These are phyloP conservation scores for Akebia trifoliata DNA, from an alignment of 164 flowering plant species.

Conservation along the genomic window DNA sequence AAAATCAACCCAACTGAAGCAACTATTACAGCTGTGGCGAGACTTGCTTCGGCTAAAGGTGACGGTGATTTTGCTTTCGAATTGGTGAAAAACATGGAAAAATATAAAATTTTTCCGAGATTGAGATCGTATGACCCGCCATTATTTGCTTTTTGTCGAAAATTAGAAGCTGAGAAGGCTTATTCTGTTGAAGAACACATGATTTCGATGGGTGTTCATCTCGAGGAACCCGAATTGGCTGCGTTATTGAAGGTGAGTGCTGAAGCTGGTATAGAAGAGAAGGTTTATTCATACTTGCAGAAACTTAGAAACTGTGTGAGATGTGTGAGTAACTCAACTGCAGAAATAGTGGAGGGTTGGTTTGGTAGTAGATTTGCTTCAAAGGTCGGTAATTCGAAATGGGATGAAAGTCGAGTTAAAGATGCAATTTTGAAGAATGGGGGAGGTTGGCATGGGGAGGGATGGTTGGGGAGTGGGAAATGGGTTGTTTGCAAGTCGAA, in stretches of 20 bases:
- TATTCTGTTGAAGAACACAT: conserved; percentile 73
- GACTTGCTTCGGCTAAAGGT: conserved; percentile 67
- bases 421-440: conserved; percentile 58
- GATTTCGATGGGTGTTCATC: conserved; percentile 31
- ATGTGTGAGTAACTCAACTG: conserved; percentile 44
- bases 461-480: conserved; percentile 78
- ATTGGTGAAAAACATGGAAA: conserved; percentile 43
- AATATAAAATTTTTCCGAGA: conserved; percentile 33
- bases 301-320: conserved; percentile 56
- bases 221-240: conserved; percentile 60
- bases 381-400: conserved; percentile 28
- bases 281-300: conserved; percentile 72
- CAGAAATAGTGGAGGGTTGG: conserved; percentile 58
- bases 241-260: conserved; percentile 60
- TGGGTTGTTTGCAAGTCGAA: conserved; percentile 49
- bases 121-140: conserved; percentile 67
- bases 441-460: conserved; percentile 93
- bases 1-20: conserved; percentile 66
- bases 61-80: conserved; percentile 68
- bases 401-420: conserved; percentile 32
- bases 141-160: conserved; percentile 55
- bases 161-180: conserved; percentile 54
- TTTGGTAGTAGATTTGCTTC: conserved; percentile 40
- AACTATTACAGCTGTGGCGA: conserved; percentile 57
- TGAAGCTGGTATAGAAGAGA: conserved; percentile 37